Percentiles rank a stretch among this genome's conserved stretches.
Evolutionary conservation across 805 yeast species (phyloP).

Genomic region (Hanseniaspora thailandica): DNA sequence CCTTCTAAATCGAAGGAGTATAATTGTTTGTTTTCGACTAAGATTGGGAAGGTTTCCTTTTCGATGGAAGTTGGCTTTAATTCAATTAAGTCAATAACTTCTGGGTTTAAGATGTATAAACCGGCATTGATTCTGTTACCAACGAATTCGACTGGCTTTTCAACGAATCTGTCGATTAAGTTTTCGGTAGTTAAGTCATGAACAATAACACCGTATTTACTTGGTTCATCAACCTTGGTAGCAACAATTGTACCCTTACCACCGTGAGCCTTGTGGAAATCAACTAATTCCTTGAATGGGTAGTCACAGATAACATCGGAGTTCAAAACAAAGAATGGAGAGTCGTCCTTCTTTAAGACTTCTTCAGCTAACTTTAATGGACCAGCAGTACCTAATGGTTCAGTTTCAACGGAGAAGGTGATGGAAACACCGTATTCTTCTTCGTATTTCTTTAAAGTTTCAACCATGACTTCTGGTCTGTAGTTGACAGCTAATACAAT

Average conservation of each 20-base stretch:
- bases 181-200: slow-evolving; percentile 91
- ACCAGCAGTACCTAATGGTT: slow-evolving; percentile 99
- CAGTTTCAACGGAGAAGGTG: slow-evolving; percentile 96
- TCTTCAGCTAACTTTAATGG: slow-evolving; percentile 95
- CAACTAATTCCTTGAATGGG: slow-evolving; percentile 86
- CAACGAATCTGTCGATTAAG: slow-evolving; percentile 96
- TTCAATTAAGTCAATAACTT: slow-evolving; percentile 90
- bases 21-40: slow-evolving; percentile 77
- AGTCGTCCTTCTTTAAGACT: slow-evolving; percentile 81
- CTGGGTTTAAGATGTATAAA: slow-evolving; percentile 93
- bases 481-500: slow-evolving; percentile 97
- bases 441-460: slow-evolving; percentile 87
- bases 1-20: slow-evolving; percentile 97
- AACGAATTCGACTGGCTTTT: slow-evolving; percentile 97
- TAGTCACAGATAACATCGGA: slow-evolving; percentile 98
- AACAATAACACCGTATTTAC: slow-evolving; percentile 98
- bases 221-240: slow-evolving; percentile 98
- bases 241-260: slow-evolving; percentile 98
- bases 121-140: slow-evolving; percentile 99
- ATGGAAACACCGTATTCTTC: slow-evolving; percentile 85
- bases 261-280: slow-evolving; percentile 90
- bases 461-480: slow-evolving; percentile 98
- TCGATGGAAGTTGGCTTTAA: slow-evolving; percentile 98
- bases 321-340: slow-evolving; percentile 95
- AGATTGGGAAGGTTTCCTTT: slow-evolving; percentile 97